Evolutionary conservation across 1,139 yeast species (phyloP).

Genomic region (Wickerhamomyces sp.): DNA sequence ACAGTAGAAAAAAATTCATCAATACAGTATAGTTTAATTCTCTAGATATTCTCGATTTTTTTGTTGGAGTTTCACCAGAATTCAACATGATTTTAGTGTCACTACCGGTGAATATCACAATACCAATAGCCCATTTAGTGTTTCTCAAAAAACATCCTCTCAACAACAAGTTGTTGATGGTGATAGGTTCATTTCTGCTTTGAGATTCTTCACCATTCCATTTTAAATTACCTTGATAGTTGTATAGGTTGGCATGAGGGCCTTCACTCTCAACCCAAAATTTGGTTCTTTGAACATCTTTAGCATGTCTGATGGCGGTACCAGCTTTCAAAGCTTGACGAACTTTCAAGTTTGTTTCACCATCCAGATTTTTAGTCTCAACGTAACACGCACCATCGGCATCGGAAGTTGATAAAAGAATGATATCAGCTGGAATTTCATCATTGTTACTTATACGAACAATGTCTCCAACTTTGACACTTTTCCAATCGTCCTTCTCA

Average conservation of each 20-base stretch:
- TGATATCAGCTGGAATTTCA: slow-evolving; percentile 89
- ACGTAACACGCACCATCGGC: slow-evolving; percentile 87
- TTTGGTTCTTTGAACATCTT: slow-evolving; percentile 68
- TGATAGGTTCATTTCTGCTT: slow-evolving; percentile 61
- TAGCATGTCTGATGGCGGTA: slow-evolving; percentile 55
- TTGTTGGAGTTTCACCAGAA: slow-evolving; percentile 90
- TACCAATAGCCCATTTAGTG: slow-evolving; percentile 90
- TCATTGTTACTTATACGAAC: slow-evolving; percentile 82
- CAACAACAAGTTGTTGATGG: slow-evolving; percentile 72
- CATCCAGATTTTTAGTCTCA: slow-evolving; percentile 93
- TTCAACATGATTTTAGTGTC: slow-evolving; percentile 93
- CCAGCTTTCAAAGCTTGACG: slow-evolving; percentile 75
- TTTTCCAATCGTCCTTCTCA: slow-evolving; percentile 80
- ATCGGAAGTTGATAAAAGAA: slow-evolving; percentile 78
- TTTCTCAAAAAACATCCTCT: slow-evolving; percentile 93
- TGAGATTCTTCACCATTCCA: slow-evolving; percentile 37
- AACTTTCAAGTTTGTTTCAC: slow-evolving; percentile 89
- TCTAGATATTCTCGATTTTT: slow-evolving; percentile 74
- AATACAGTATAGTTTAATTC: slow-evolving; percentile 81
- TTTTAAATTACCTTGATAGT: slow-evolving; percentile 64
- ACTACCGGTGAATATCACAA: slow-evolving; percentile 83
- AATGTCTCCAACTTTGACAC: slow-evolving; percentile 83
- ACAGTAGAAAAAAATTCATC: slow-evolving; percentile 70
- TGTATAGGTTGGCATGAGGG: slow-evolving; percentile 78
- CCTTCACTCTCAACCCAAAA: slow-evolving; percentile 91